phyloP scores from a whole-genome alignment of 306 rosid genomes.

The Vigna radiata region DNA sequence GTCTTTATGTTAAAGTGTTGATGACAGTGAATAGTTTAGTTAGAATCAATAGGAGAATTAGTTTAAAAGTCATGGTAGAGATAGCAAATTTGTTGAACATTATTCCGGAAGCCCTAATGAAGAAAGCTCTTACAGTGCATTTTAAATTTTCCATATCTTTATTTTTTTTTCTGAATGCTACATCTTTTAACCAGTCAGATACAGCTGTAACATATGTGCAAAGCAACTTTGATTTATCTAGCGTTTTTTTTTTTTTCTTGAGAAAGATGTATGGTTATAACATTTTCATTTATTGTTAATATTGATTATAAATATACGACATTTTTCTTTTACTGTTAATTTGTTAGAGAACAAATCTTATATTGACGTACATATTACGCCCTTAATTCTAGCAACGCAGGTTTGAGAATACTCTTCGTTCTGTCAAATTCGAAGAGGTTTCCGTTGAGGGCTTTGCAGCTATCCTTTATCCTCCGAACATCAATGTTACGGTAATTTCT shows the following conservation, averaged over 20 bases:
- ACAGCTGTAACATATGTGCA: background rate
- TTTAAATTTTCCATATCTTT: background rate
- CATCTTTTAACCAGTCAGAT: background rate
- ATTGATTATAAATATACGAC: background rate
- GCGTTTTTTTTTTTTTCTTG: background rate
- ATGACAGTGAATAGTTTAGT: constrained; percentile 29
- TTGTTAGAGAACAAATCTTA: background rate
- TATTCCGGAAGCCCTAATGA: background rate
- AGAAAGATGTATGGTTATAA: background rate
- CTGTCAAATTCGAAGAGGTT: background rate
- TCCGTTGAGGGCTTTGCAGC: too few relatives aligned
- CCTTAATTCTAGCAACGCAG: background rate
- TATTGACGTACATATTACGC: background rate
- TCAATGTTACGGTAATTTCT: too few relatives aligned
- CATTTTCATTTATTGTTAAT: background rate
- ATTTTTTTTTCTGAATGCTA: background rate
- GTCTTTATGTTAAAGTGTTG: constrained; percentile 25
- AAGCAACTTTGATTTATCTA: background rate
- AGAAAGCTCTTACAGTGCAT: constrained; percentile 15
- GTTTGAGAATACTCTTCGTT: background rate
- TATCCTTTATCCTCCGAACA: too few relatives aligned
- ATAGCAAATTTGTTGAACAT: background rate
- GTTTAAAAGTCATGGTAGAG: background rate
- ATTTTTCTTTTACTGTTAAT: background rate
- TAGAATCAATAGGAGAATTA: background rate